These are phyloP conservation scores for Schizosaccharomyces osmophilus DNA, from an alignment of 805 yeast genomes.

Conservation along the genomic window DNA sequence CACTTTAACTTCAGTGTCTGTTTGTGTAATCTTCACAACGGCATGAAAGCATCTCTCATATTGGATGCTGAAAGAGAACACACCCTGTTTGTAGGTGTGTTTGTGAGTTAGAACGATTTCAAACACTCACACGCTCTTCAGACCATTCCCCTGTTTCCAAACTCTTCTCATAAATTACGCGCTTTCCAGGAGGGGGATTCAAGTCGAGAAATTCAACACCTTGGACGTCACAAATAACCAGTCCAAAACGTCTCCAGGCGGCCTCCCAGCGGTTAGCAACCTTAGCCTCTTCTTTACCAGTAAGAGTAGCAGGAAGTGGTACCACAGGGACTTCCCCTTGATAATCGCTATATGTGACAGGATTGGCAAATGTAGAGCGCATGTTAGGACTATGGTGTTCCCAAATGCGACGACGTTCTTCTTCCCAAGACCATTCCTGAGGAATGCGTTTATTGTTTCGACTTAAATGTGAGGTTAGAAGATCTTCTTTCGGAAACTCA, in stretches of 20 bases:
- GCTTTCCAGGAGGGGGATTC: not conserved
- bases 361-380: not conserved
- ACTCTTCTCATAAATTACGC: not conserved
- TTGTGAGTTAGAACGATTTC: not conserved
- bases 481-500: not conserved
- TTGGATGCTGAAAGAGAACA: too few relatives aligned
- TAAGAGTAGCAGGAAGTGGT: not conserved
- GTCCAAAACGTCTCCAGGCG: not conserved
- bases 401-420: not conserved
- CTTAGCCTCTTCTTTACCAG: not conserved
- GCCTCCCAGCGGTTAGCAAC: not conserved
- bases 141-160: not conserved
- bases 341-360: not conserved
- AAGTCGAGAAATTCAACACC: not conserved
- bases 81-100: too few relatives aligned
- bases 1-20: too few relatives aligned
- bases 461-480: not conserved
- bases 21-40: too few relatives aligned
- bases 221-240: not conserved
- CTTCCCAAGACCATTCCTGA: not conserved
- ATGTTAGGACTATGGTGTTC: not conserved
- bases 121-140: not conserved
- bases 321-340: not conserved
- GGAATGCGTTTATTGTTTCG: not conserved
- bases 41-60: too few relatives aligned